Evolutionary conservation across 495 filamentous ascomycete genomes (phyloP).

Genomic region (Hyaloscypha finlandica): DNA sequence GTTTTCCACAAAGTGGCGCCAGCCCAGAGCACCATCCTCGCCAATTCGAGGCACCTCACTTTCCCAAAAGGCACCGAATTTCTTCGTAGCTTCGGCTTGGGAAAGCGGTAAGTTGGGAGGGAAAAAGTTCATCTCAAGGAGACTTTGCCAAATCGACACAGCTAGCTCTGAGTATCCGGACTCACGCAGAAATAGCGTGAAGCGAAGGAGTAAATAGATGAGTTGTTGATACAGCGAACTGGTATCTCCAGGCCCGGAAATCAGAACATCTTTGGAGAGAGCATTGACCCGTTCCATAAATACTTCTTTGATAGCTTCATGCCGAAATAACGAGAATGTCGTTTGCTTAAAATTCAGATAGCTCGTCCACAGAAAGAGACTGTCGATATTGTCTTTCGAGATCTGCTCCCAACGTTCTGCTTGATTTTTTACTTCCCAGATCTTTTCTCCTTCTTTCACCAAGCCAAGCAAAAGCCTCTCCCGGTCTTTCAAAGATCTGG

Average conservation of each 20-base stretch:
- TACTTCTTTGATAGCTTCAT: constrained; percentile 58
- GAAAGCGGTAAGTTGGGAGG: constrained; percentile 39
- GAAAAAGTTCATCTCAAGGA: constrained; percentile 74
- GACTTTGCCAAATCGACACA: constrained; percentile 78
- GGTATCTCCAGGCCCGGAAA: constrained; percentile 12
- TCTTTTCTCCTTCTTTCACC: constrained; percentile 67
- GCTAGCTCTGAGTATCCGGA: constrained; percentile 79
- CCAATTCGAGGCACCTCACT: constrained; percentile 80
- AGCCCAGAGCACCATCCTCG: constrained; percentile 70
- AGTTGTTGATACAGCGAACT: constrained; percentile 51
- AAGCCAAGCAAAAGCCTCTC: constrained; percentile 65
- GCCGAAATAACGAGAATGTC: constrained; percentile 65
- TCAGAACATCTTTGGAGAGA: constrained; percentile 42
- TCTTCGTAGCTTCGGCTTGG: constrained; percentile 16
- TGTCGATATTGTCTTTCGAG: constrained; percentile 57
- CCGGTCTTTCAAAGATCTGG: constrained; percentile 37
- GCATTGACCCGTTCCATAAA: constrained; percentile 57
- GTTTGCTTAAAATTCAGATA: constrained; percentile 78
- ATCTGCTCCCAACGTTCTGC: constrained; percentile 64
- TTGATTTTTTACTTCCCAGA: constrained; percentile 71
- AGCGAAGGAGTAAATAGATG: constrained; percentile 72
- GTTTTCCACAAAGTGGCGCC: constrained; percentile 56
- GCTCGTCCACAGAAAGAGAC: constrained; percentile 67
- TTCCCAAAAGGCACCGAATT: constrained; percentile 72
- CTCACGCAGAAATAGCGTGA: constrained; percentile 74